phyloP scores from a whole-genome alignment of 352 stramenopile species.

The Phytophthora megakarya region DNA sequence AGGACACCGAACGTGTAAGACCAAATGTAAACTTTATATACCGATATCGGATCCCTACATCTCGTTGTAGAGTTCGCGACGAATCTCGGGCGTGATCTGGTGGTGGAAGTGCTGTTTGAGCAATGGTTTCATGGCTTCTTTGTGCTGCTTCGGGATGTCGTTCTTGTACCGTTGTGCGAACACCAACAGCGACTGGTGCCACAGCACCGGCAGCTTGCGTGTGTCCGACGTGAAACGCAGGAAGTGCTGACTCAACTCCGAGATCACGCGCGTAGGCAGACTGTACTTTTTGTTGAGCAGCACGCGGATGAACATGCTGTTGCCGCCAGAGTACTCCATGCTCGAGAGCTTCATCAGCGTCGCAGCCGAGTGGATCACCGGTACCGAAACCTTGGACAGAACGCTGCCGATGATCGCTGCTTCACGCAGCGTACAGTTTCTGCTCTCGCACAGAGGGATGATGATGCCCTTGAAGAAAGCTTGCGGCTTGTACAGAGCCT shows the following conservation, averaged over 20 bases:
- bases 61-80: conserved; percentile 95
- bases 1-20: conserved; percentile 11
- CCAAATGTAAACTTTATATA: conserved; percentile 40
- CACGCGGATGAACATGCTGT: conserved; percentile 98
- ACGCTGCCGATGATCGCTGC: conserved; percentile 98
- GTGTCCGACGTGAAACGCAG: conserved; percentile 89
- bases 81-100: conserved; percentile 98
- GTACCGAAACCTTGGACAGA: conserved; percentile 98
- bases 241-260: conserved; percentile 97
- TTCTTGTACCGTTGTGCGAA: conserved; percentile 99
- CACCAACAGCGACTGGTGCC: conserved; percentile 98
- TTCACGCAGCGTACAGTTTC: conserved; percentile 96
- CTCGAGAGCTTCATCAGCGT: conserved; percentile 98
- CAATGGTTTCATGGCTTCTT: conserved; percentile 94
- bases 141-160: conserved; percentile 94
- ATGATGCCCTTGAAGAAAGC: conserved; percentile 99
- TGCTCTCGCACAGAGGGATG: conserved; percentile 95
- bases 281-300: conserved; percentile 99
- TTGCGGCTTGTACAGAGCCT: conserved; percentile 98
- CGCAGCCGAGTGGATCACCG: conserved; percentile 98
- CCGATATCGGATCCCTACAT: conserved; percentile 21
- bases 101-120: conserved; percentile 93
- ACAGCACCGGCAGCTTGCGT: conserved; percentile 95
- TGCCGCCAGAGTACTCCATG: conserved; percentile 96
- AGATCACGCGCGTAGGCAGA: conserved; percentile 96